Percentiles rank a stretch among this genome's conserved stretches.
Evolutionary conservation across 2,329 filamentous ascomycete genomes (phyloP).

Genomic region (Thielaviopsis musarum): DNA sequence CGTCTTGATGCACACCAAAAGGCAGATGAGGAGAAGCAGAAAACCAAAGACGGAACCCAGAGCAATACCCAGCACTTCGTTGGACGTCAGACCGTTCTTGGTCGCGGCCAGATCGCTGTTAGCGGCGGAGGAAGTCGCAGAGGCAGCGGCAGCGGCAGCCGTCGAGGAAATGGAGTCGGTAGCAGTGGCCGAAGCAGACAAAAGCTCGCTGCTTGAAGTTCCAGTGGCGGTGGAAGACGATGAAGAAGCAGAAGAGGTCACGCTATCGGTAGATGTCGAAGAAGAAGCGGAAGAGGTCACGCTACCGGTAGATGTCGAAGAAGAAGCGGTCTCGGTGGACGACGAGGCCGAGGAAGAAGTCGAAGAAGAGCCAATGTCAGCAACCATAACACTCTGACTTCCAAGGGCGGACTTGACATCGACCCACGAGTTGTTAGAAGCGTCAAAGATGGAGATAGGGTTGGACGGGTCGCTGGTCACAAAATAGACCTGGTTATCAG

Average conservation of each 20-base stretch:
- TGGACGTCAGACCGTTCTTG: conserved; percentile 17
- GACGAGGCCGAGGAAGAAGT: conserved; percentile 18
- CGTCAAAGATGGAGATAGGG: conserved; percentile 62
- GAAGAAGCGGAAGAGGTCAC: conserved; percentile 15
- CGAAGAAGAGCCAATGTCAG: conserved; percentile 17
- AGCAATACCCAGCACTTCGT: conserved; percentile 60
- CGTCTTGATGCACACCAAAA: conserved; percentile 45
- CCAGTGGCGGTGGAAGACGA: conserved; percentile 15
- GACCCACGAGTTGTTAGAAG: conserved; percentile 58
- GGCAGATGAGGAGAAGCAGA: conserved; percentile 44
- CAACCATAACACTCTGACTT: conserved; percentile 24
- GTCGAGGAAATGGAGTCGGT: conserved; percentile 8
- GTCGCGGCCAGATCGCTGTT: conserved; percentile 1
- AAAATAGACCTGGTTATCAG: conserved; percentile 53
- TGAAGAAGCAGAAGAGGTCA: conserved; percentile 13
- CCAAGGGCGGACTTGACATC: conserved; percentile 50
- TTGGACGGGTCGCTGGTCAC: conserved; percentile 55
- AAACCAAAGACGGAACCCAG: conserved; percentile 68
- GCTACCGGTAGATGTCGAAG: conserved; percentile 15
- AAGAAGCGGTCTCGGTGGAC: conserved; percentile 17
- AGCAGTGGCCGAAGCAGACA: conserved; percentile 17
- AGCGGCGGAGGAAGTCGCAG: conserved; percentile 17
- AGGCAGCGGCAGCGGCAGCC: conserved; percentile 17
- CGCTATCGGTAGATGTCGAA: conserved; percentile 14
- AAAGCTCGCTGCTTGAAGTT: conserved; percentile 16